phyloP scores from a whole-genome alignment of 495 filamentous ascomycete species.

The Lophiotrema nucula region DNA sequence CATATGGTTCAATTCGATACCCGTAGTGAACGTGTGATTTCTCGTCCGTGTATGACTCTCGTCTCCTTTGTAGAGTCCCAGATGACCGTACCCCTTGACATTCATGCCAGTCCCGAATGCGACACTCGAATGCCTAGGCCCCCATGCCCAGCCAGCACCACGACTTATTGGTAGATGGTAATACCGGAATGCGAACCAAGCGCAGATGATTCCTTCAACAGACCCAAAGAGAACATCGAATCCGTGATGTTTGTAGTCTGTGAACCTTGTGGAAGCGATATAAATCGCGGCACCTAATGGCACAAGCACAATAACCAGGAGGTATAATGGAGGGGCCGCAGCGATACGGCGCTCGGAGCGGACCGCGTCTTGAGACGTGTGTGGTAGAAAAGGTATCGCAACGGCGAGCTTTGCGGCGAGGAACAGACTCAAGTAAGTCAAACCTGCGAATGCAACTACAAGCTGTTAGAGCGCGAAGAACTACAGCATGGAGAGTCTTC shows the following conservation, averaged over 20 bases:
- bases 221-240: slow-evolving; percentile 63
- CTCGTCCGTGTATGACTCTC: no score
- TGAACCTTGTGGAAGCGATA: slow-evolving; percentile 60
- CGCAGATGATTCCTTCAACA: slow-evolving; percentile 54
- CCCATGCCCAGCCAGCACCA: slow-evolving; percentile 37
- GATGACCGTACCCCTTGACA: neutral
- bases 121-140: no score
- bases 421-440: no score
- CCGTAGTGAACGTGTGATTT: no score
- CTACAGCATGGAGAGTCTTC: slow-evolving; percentile 34
- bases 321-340: slow-evolving; percentile 57
- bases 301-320: slow-evolving; percentile 55
- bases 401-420: no score
- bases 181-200: slow-evolving; percentile 58
- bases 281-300: slow-evolving; percentile 58
- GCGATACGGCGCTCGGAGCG: no score
- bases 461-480: no score
- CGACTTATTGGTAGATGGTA: slow-evolving; percentile 47
- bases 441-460: no score
- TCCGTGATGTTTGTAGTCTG: slow-evolving; percentile 60
- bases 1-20: no score
- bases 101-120: neutral
- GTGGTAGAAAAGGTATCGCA: no score
- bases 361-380: no score
- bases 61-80: neutral